phyloP scores from a whole-genome alignment of 2,329 filamentous ascomycete genomes.

The Botryotinia globosa region DNA sequence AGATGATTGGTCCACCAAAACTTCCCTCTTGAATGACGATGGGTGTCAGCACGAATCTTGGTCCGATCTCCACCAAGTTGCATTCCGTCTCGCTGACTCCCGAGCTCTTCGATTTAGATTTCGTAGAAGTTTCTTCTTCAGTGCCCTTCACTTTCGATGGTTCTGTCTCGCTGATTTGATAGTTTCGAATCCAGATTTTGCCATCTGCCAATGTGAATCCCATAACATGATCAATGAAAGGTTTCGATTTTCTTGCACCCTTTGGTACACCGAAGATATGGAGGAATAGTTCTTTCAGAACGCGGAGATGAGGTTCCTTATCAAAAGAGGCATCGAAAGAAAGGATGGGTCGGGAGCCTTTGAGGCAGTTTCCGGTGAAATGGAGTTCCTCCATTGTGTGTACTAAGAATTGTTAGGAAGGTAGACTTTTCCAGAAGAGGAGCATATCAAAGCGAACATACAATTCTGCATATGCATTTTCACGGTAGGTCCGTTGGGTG shows the following conservation, averaged over 20 bases:
- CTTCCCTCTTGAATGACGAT: conserved; percentile 94
- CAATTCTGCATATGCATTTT: conserved; percentile 76
- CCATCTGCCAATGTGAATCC: conserved; percentile 86
- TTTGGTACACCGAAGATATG: conserved; percentile 92
- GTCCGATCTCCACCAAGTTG: conserved; percentile 87
- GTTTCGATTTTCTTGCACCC: conserved; percentile 84
- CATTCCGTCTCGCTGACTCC: conserved; percentile 66
- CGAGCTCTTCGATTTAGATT: conserved; percentile 44
- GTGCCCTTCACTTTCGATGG: conserved; percentile 45
- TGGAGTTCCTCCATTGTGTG: conserved; percentile 97
- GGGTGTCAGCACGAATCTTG: conserved; percentile 86
- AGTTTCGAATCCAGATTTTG: conserved; percentile 94
- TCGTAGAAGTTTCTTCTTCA: conserved; percentile 40
- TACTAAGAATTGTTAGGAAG: conserved; percentile 48
- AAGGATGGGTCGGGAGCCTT: conserved; percentile 85
- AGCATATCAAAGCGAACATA: conserved; percentile 37
- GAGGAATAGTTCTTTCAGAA: conserved; percentile 86
- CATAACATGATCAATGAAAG: conserved; percentile 94
- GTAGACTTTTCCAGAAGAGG: not conserved
- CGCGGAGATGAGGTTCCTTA: conserved; percentile 70
- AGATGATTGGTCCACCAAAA: conserved; percentile 94
- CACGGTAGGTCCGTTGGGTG: conserved; percentile 62
- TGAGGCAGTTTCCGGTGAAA: conserved; percentile 95
- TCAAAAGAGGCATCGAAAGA: conserved; percentile 91
- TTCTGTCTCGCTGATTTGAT: conserved; percentile 86